Conservation (phyloP, 2,329 filamentous ascomycete species). For the Paraconiothyrium sp. region DNA sequence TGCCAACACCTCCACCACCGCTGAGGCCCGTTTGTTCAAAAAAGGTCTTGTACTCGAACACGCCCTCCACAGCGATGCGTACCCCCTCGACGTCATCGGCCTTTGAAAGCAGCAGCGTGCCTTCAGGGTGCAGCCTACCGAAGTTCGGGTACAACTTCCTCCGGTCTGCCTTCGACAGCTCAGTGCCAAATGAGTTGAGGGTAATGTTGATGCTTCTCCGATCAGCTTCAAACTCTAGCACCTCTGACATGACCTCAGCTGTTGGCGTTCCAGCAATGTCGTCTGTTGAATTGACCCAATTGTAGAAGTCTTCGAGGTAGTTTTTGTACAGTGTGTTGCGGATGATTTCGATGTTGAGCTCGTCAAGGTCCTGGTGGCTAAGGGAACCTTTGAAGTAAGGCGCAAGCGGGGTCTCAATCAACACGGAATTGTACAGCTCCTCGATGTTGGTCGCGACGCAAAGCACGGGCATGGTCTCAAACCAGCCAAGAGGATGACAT, state of each 20-base stretch:
- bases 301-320: constrained; percentile 96
- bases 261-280: constrained; percentile 91
- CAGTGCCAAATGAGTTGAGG: constrained; percentile 97
- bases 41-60: constrained; percentile 93
- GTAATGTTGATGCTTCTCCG: constrained; percentile 98
- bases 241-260: constrained; percentile 92
- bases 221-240: constrained; percentile 96
- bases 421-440: constrained; percentile 96
- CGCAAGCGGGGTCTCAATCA: constrained; percentile 95
- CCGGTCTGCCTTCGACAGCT: constrained; percentile 90
- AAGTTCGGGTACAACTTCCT: constrained; percentile 97
- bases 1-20: constrained; percentile 79
- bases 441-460: constrained; percentile 99
- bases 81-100: constrained; percentile 97
- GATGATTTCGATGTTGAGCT: constrained; percentile 99
- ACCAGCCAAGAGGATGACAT: constrained; percentile 97
- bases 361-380: constrained; percentile 95
- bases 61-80: constrained; percentile 89
- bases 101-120: constrained; percentile 90
- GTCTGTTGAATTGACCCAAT: constrained; percentile 88
- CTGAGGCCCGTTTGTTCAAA: constrained; percentile 90
- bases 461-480: constrained; percentile 97
- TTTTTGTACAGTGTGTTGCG: constrained; percentile 99
- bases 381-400: constrained; percentile 97
- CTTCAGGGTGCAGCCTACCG: constrained; percentile 90